These are phyloP conservation scores for Epichloe elymi DNA, from an alignment of 2,329 filamentous ascomycete species.

Conservation along the genomic window DNA sequence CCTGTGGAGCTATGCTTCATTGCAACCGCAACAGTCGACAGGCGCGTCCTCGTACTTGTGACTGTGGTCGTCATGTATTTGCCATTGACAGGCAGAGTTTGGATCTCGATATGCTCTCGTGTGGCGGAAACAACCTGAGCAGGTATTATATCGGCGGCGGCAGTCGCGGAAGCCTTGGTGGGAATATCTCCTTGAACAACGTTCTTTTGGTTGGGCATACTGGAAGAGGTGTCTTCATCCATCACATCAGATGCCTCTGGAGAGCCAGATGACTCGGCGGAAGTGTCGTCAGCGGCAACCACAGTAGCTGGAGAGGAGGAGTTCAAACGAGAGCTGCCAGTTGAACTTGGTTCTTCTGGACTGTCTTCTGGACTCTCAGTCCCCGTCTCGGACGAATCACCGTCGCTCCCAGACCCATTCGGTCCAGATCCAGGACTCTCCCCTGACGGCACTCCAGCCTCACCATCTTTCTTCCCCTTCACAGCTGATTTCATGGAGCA, in stretches of 20 bases:
- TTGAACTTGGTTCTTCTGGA: too few species aligned
- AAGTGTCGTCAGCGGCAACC: not conserved
- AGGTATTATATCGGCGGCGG: not conserved
- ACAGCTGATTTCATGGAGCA: conserved; percentile 13
- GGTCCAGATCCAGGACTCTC: not conserved
- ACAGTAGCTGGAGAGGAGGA: not conserved
- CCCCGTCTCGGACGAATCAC: not conserved
- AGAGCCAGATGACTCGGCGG: not conserved
- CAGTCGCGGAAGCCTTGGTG: not conserved
- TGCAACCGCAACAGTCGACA: conserved; percentile 7
- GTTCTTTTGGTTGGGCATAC: not conserved
- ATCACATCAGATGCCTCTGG: not conserved
- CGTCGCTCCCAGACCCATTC: not conserved
- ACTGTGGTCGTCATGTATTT: conserved; percentile 11
- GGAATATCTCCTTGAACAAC: not conserved
- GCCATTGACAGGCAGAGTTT: conserved; percentile 6
- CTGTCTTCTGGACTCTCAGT: too few species aligned
- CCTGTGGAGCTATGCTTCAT: conserved; percentile 5
- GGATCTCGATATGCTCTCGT: not conserved
- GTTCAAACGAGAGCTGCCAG: too few species aligned
- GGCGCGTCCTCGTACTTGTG: conserved; percentile 9
- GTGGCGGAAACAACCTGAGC: not conserved
- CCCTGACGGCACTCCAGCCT: not conserved
- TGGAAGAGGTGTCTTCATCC: not conserved
- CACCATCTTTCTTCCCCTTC: not conserved